phyloP scores from a whole-genome alignment of 2,329 filamentous ascomycete genomes.

The Zymoseptoria brevis region DNA sequence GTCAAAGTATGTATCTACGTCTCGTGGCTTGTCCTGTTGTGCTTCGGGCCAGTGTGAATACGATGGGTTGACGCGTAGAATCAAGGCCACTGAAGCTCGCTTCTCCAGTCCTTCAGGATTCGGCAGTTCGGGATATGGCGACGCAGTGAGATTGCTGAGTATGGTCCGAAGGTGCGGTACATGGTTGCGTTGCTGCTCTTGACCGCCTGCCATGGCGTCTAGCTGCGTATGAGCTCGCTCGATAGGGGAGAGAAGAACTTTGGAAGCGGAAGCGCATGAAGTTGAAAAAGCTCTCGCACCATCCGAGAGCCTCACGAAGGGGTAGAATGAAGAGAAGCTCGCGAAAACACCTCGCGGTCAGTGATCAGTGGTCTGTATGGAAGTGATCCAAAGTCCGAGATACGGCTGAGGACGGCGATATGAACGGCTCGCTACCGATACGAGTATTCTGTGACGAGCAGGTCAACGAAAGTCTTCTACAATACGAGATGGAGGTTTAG shows the following conservation, averaged over 20 bases:
- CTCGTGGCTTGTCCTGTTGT: background rate
- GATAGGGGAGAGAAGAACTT: background rate
- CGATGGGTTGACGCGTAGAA: constrained; percentile 54
- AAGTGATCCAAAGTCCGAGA: background rate
- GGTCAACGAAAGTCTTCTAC: background rate
- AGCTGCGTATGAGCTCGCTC: background rate
- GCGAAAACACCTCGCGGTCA: no score
- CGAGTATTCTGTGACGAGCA: background rate
- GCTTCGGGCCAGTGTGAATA: constrained; percentile 48
- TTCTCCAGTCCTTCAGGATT: constrained; percentile 46
- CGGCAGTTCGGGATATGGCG: constrained; percentile 43
- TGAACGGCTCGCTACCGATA: background rate
- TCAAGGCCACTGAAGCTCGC: constrained; percentile 58
- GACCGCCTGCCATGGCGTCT: constrained; percentile 3
- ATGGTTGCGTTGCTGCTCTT: constrained; percentile 17
- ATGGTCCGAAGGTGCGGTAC: constrained; percentile 35
- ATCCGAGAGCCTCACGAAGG: no score
- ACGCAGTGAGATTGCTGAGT: constrained; percentile 35
- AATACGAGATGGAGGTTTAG: background rate
- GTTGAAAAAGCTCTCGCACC: background rate
- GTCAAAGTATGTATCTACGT: constrained; percentile 46
- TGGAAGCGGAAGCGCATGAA: background rate
- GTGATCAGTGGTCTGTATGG: background rate
- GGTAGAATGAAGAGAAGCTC: no score
- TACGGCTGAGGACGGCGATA: background rate